These are phyloP conservation scores for Ophiosphaerella korrae DNA, from an alignment of 2,329 filamentous ascomycete species.

Conservation along the genomic window DNA sequence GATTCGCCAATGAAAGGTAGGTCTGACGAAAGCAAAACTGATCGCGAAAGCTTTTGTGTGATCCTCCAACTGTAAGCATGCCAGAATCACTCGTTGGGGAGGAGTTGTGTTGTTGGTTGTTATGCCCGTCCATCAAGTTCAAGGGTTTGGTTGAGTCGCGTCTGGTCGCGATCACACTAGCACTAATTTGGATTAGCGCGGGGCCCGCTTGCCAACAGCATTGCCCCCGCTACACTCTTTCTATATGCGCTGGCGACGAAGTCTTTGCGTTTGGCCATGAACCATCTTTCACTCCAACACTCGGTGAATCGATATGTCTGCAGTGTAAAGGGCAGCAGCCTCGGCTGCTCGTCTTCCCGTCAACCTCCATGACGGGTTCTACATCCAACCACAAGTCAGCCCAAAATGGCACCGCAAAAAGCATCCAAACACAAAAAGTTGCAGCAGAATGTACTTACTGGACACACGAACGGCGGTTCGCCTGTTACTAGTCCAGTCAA, in stretches of 20 bases:
- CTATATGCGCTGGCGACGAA: conserved; percentile 30
- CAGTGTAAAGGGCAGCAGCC: conserved; percentile 53
- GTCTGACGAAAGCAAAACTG: neutral
- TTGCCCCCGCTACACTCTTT: conserved; percentile 26
- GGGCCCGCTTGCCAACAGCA: conserved; percentile 25
- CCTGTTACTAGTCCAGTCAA: conserved; percentile 30
- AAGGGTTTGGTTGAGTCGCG: conserved; percentile 24
- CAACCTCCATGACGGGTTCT: conserved; percentile 39
- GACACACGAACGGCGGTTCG: conserved; percentile 29
- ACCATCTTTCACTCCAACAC: conserved; percentile 17
- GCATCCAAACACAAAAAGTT: conserved; percentile 49
- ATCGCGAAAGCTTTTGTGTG: conserved; percentile 8
- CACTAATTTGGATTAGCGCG: conserved; percentile 20
- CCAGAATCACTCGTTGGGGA: neutral
- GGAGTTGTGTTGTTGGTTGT: conserved; percentile 13
- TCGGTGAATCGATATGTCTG: conserved; percentile 37
- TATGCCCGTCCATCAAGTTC: conserved; percentile 14
- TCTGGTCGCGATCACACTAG: conserved; percentile 16
- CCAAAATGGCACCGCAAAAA: conserved; percentile 54
- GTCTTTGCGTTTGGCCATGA: conserved; percentile 25
- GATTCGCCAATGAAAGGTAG: conserved; percentile 5
- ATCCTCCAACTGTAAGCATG: neutral
- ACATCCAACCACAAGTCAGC: conserved; percentile 43
- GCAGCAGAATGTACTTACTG: conserved; percentile 38
- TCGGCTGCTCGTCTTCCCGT: conserved; percentile 53